Evolutionary conservation across 1,139 yeast genomes (phyloP).

Genomic region (Nakaseomyces sp.): DNA sequence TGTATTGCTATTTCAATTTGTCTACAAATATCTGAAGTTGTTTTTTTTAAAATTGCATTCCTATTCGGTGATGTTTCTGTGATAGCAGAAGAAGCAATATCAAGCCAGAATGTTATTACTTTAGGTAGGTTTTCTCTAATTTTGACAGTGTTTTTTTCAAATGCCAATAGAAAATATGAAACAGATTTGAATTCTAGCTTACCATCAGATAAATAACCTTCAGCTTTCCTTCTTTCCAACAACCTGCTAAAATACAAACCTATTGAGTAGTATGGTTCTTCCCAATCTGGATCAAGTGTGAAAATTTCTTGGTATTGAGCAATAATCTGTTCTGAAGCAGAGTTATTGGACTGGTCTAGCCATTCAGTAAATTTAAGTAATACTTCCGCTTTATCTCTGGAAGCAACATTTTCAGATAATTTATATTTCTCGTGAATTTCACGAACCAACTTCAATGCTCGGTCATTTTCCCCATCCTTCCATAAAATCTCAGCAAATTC

Average conservation of each 20-base stretch:
- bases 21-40: constrained; percentile 28
- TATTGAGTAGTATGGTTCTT: constrained; percentile 68
- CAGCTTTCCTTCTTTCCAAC: constrained; percentile 49
- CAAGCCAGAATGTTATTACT: constrained; percentile 84
- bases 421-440: constrained; percentile 34
- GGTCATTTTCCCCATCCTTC: constrained; percentile 83
- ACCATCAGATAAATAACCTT: constrained; percentile 42
- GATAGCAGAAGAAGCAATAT: constrained; percentile 47
- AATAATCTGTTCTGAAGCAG: constrained; percentile 66
- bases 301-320: constrained; percentile 59
- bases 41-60: constrained; percentile 26
- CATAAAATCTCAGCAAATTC: constrained; percentile 82
- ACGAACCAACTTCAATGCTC: constrained; percentile 65
- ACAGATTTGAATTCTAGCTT: constrained; percentile 60
- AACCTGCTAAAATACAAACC: constrained; percentile 76
- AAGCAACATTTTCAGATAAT: constrained; percentile 14
- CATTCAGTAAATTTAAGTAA: constrained; percentile 79
- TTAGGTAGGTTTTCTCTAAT: constrained; percentile 85
- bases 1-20: constrained; percentile 43
- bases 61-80: constrained; percentile 15
- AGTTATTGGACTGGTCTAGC: constrained; percentile 82
- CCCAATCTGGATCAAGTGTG: constrained; percentile 55
- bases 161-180: constrained; percentile 54
- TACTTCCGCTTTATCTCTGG: constrained; percentile 39
- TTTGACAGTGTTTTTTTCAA: constrained; percentile 59